Evolutionary conservation across 257 asterid genomes (phyloP), one percentile per base, ranked within the genome.

Genomic region (Thymus quinquecostatus): DNA sequence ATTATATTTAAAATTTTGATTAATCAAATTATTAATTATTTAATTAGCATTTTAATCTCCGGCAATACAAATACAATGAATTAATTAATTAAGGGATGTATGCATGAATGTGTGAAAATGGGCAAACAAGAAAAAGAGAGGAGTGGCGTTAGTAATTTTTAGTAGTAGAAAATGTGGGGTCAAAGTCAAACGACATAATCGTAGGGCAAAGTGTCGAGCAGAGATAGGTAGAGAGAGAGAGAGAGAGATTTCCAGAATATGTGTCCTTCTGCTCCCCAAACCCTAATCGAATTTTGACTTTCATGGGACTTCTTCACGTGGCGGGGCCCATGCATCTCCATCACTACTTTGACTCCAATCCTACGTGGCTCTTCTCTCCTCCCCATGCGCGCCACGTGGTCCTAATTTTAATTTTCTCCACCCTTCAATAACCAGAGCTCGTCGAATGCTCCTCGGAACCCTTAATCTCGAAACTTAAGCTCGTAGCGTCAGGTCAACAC

Each of bases 181-280:
- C 68, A 74, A 66, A 66, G 78, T 74, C 73, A 74, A 74, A 74
- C 68, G 72, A 74, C 62, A 74, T 34, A 21, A 56, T 65, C 45
- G 78, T 74, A 73, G 21, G 30, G 51, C 70, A 38, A 71, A 60
- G 40, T 53, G 71, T 54, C 58, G 27, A 36, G 55, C 47, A 4
- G 5, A 8, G 45, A 64, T 32, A 64, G 66, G 59, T 43, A 5
- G 5, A 10, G 51, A 28, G 10, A 8, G 55, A 44, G 28, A 70
- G 41, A 21, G 54, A 28, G 51, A 61, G 38, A 50, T 44, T 36
- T 73, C 66, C 78, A 64, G 78, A 73, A 64, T 64, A 43, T 32
- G 29, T 71, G 55, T 61, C 60, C 47, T 40, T 33, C 40, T 59
- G 27, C 54, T 14, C 38, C 38, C 3, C 2, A 34, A 48, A 48